Base-by-base conservation (phyloP, 2,329 filamentous ascomycete species). In the Fusarium sp. region DNA sequence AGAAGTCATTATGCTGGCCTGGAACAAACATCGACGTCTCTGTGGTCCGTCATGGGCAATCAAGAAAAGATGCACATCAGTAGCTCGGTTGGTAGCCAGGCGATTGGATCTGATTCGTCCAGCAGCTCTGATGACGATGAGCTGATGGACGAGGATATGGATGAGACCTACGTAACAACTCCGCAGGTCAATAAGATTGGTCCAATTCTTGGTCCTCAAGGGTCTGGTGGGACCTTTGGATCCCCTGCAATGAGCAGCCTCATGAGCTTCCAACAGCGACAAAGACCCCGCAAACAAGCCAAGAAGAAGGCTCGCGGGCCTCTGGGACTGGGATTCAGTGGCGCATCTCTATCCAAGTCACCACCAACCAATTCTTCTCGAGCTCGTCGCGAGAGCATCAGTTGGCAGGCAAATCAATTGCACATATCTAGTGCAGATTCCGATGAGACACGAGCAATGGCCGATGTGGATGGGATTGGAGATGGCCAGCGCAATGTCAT, bases 321-420 rank as follows among this genome's bases (percentile, higher is more conserved):
- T 4, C 73, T 86, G 11, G 83, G 85, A 3, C 75, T 88, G 16
- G 85, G 85, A 3, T 87, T 88, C 67, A 82, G 82, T 63, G 79
- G 83, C 29, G 77, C 80, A 12, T 77, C 79, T 20, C 75, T 91
- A 1, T 93, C 93, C 13, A 90, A 89, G 58, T 97, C 94, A 18
- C 94, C 95, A 12, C 93, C 94, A 11, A 83, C 80, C 73, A 66
- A 77, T 71, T 65, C 79, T 38, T 69, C 82, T 6, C 83, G 86
- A 38, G 86, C 91, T 11, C 87, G 95, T 43, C 86, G 95, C 42
- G 94, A 98, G 79, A 97, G 93, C 78, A 90, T 98, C 63, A 97
- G 93, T 70, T 90, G 96, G 83, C 93, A 94, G 37, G 94, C 94
- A 18, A 94, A 96, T 71, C 93, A 97, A 73, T 82, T 98, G 21